phyloP scores from a whole-genome alignment of 495 filamentous ascomycete genomes.

The Aspergillus ostianus region DNA sequence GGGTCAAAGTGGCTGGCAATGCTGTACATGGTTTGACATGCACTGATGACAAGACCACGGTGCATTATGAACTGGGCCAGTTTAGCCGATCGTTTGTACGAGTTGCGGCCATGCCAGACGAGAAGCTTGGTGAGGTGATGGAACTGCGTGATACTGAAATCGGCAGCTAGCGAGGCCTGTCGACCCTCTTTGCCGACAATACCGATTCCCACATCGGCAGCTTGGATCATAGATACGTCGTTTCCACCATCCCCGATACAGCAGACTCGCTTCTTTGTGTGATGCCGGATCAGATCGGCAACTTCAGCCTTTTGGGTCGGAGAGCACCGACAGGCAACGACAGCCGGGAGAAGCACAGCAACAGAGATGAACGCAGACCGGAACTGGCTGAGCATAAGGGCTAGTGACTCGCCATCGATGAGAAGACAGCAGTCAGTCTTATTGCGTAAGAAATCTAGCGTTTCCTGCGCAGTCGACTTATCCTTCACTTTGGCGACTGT shows the following conservation, averaged over 20 bases:
- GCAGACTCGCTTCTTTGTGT: conserved; percentile 90
- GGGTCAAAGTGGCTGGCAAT: conserved; percentile 90
- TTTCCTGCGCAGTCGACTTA: conserved; percentile 67
- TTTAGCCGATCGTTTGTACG: conserved; percentile 94
- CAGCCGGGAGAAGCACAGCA: conserved; percentile 84
- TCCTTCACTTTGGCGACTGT: conserved; percentile 74
- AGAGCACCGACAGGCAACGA: conserved; percentile 95
- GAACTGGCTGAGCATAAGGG: conserved; percentile 78
- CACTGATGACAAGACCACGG: conserved; percentile 87
- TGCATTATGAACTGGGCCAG: conserved; percentile 98
- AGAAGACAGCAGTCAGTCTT: conserved; percentile 87
- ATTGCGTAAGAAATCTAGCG: conserved; percentile 81
- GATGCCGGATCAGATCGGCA: conserved; percentile 82
- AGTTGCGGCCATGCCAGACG: conserved; percentile 97
- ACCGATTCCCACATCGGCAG: conserved; percentile 94
- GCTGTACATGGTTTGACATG: conserved; percentile 96
- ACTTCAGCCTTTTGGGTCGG: conserved; percentile 97
- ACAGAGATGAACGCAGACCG: conserved; percentile 80
- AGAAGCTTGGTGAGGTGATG: conserved; percentile 93
- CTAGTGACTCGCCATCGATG: conserved; percentile 89
- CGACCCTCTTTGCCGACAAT: conserved; percentile 98
- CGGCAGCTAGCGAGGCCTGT: conserved; percentile 90
- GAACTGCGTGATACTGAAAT: conserved; percentile 95
- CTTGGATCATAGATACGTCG: conserved; percentile 99
- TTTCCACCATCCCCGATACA: conserved; percentile 98